A percentile compares a stretch with the other conserved stretches of the same genome.
phyloP scores from a whole-genome alignment of 331 rosid species.

The Dryas integrifolia region DNA sequence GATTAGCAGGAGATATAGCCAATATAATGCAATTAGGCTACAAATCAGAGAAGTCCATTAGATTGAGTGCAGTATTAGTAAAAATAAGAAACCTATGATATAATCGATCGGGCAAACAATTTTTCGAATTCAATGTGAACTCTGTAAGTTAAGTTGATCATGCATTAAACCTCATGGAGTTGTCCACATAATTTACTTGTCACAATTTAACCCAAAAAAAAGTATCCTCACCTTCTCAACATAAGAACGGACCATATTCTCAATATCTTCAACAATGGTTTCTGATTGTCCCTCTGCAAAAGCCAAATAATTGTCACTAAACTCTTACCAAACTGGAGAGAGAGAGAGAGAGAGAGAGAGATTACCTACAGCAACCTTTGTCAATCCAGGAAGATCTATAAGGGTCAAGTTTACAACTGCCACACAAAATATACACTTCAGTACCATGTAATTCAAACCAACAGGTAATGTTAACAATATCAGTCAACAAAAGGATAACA shows the following conservation, averaged over 20 bases:
- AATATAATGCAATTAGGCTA: constrained; percentile 97
- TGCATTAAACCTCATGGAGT: background rate
- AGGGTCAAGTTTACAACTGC: constrained; percentile 99
- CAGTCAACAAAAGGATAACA: background rate
- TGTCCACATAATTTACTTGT: background rate
- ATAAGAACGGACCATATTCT: constrained; percentile 93
- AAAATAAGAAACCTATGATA: background rate
- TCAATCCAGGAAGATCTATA: constrained; percentile 97
- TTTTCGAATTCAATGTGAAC: background rate
- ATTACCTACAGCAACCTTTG: constrained; percentile 99
- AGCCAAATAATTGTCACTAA: constrained; percentile 28
- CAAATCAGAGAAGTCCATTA: constrained; percentile 46
- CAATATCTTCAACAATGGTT: constrained; percentile 88
- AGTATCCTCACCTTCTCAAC: constrained; percentile 80
- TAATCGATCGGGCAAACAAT: constrained; percentile 9
- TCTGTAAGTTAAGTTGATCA: background rate
- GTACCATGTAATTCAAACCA: constrained; percentile 29
- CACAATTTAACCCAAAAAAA: background rate
- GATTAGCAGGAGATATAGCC: constrained; percentile 99
- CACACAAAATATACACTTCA: constrained; percentile 27
- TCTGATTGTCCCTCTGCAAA: constrained; percentile 91
- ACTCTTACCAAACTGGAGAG: background rate
- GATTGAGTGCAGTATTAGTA: constrained; percentile 18
- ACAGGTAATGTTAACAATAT: background rate
- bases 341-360: background rate